Conservation (phyloP, 2,329 filamentous ascomycete genomes). For the Fusarium penzigii region DNA sequence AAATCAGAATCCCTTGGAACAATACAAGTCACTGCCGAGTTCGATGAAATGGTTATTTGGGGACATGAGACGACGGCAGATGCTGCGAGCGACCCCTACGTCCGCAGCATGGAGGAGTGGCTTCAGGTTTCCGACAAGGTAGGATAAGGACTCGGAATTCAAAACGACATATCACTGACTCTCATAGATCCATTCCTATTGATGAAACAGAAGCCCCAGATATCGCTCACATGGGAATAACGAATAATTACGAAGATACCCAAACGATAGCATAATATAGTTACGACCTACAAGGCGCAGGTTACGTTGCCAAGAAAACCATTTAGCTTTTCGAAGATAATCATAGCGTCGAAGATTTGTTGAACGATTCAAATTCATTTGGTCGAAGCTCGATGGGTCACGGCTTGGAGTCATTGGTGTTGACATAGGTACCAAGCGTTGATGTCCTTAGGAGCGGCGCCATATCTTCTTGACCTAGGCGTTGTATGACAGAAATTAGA, state of each 20-base stretch:
- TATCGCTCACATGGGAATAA: neutral
- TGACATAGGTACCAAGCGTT: too few relatives aligned
- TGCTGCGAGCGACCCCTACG: constrained; percentile 65
- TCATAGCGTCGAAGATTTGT: too few relatives aligned
- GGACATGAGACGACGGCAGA: constrained; percentile 71
- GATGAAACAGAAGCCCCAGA: neutral
- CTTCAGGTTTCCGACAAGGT: constrained; percentile 70
- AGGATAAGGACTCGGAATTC: constrained; percentile 24
- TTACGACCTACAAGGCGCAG: too few relatives aligned
- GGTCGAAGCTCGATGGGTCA: too few relatives aligned
- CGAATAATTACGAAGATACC: neutral
- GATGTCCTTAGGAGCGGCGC: too few relatives aligned
- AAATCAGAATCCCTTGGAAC: constrained; percentile 45
- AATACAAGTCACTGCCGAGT: constrained; percentile 65
- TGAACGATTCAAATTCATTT: too few relatives aligned
- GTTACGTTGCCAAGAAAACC: too few relatives aligned
- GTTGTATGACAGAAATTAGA: too few relatives aligned
- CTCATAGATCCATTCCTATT: constrained; percentile 26
- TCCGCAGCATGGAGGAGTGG: constrained; percentile 80
- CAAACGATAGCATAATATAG: neutral
- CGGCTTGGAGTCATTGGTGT: too few relatives aligned
- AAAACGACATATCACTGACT: constrained; percentile 4
- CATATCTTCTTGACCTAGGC: too few relatives aligned
- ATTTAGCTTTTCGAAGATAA: too few relatives aligned
- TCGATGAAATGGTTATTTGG: constrained; percentile 82